A percentile compares a stretch with the other conserved stretches of the same genome.
phyloP scores from a whole-genome alignment of 2,329 filamentous ascomycete genomes.

The Paracorniculantispora psalliotae region DNA sequence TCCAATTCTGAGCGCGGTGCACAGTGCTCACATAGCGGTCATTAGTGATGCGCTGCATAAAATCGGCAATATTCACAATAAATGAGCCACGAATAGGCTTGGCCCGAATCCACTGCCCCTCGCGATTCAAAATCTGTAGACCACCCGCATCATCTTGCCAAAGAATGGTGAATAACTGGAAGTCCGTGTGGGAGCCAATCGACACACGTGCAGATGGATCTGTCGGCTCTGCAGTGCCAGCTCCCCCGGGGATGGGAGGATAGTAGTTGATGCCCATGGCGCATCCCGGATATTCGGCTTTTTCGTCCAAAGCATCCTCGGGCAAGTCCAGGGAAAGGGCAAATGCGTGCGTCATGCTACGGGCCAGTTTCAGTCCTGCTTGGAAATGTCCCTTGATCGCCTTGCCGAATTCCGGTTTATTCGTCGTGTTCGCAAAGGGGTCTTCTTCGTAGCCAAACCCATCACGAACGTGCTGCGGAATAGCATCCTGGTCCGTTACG shows the following conservation, averaged over 20 bases:
- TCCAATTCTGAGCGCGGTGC: slow-evolving; percentile 42
- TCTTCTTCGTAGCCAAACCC: slow-evolving; percentile 45
- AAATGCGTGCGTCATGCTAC: slow-evolving; percentile 47
- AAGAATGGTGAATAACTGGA: slow-evolving; percentile 46
- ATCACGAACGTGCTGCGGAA: slow-evolving; percentile 38
- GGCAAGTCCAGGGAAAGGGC: slow-evolving; percentile 49
- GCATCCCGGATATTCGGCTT: slow-evolving; percentile 47
- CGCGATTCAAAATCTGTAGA: slow-evolving; percentile 37
- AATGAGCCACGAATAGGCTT: slow-evolving; percentile 36
- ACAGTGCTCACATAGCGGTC: slow-evolving; percentile 44
- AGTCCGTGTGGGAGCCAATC: slow-evolving; percentile 49
- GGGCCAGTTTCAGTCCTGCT: slow-evolving; percentile 43
- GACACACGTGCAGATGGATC: slow-evolving; percentile 24
- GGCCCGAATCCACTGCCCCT: slow-evolving; percentile 38
- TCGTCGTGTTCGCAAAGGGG: slow-evolving; percentile 46
- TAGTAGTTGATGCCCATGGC: slow-evolving; percentile 39
- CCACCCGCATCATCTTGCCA: slow-evolving; percentile 39
- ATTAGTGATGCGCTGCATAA: slow-evolving; percentile 47
- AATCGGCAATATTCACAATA: slow-evolving; percentile 50
- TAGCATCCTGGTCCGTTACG: slow-evolving; percentile 29
- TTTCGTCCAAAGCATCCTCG: slow-evolving; percentile 51
- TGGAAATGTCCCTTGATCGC: slow-evolving; percentile 43
- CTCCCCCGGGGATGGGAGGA: slow-evolving; percentile 22
- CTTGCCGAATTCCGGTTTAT: slow-evolving; percentile 44
- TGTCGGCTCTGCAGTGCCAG: neutral